phyloP scores from a whole-genome alignment of 805 yeast genomes.

The Saccharomycopsis sp. region DNA sequence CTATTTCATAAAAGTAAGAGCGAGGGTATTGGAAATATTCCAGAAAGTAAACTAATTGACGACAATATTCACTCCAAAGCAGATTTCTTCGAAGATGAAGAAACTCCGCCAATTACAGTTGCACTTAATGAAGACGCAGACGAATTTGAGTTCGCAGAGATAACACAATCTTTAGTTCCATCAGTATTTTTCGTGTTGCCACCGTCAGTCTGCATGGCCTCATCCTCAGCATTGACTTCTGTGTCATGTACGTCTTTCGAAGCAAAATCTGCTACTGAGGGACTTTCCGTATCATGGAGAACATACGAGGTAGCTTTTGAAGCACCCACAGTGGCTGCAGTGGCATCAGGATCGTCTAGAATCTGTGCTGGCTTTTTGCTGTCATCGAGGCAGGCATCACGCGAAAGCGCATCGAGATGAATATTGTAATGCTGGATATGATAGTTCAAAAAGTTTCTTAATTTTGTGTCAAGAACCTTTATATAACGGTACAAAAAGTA shows the following conservation, averaged over 20 bases:
- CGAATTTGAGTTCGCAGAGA: background rate
- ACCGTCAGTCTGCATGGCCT: too few species aligned
- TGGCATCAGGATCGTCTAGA: too few species aligned
- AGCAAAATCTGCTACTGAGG: too few species aligned
- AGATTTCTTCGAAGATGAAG: background rate
- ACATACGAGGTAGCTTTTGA: too few species aligned
- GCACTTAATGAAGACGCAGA: background rate
- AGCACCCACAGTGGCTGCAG: too few species aligned
- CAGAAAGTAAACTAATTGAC: background rate
- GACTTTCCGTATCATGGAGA: too few species aligned
- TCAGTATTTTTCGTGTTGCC: too few species aligned
- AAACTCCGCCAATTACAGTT: background rate
- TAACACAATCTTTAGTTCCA: too few species aligned
- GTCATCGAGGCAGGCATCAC: background rate
- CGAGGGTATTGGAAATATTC: background rate
- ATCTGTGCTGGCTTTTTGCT: background rate
- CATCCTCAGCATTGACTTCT: too few species aligned
- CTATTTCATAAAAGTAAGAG: background rate
- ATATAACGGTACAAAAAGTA: conserved; percentile 40
- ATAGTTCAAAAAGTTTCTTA: conserved; percentile 9
- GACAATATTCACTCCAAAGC: too few species aligned
- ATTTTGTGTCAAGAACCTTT: conserved; percentile 17
- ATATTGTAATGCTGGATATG: conserved; percentile 22
- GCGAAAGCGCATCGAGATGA: conserved; percentile 9
- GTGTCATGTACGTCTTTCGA: too few species aligned